These are phyloP conservation scores for Picea mariana DNA, from an alignment of 83 land plant genomes.

Conservation along the genomic window DNA sequence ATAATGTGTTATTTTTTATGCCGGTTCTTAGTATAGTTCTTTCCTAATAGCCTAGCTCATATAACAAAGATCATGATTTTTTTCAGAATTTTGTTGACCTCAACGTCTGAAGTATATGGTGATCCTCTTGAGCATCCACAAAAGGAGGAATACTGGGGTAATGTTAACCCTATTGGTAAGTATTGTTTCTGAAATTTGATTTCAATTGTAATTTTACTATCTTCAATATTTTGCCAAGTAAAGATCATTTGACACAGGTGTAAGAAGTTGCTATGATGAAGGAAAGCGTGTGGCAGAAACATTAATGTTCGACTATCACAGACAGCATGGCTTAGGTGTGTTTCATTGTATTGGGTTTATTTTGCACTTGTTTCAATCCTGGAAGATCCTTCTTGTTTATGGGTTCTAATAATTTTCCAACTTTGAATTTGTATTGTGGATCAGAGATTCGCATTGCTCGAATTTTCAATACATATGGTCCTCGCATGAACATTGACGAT, in stretches of 20 bases:
- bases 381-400: not conserved
- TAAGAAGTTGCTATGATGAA: constrained; percentile 96
- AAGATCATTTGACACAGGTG: constrained; percentile 59
- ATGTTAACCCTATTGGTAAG: constrained; percentile 98
- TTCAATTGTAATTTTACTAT: not conserved
- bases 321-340: constrained; percentile 96
- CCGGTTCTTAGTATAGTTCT: not conserved
- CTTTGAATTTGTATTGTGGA: not conserved
- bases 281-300: constrained; percentile 95
- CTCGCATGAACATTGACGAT: constrained; percentile 99
- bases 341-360: not conserved
- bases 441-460: constrained; percentile 86
- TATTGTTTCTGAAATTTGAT: not conserved
- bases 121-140: constrained; percentile 99
- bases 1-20: not conserved
- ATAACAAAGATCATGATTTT: not conserved
- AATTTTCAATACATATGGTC: constrained; percentile 98
- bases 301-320: constrained; percentile 97
- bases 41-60: not conserved
- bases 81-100: constrained; percentile 88
- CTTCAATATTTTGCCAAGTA: not conserved
- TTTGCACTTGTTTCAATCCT: not conserved
- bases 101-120: constrained; percentile 99
- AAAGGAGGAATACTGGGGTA: constrained; percentile 96
- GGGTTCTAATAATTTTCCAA: not conserved